Evolutionary conservation across 2,329 filamentous ascomycete species (phyloP).

Genomic region (Botrytis hyacinthi): DNA sequence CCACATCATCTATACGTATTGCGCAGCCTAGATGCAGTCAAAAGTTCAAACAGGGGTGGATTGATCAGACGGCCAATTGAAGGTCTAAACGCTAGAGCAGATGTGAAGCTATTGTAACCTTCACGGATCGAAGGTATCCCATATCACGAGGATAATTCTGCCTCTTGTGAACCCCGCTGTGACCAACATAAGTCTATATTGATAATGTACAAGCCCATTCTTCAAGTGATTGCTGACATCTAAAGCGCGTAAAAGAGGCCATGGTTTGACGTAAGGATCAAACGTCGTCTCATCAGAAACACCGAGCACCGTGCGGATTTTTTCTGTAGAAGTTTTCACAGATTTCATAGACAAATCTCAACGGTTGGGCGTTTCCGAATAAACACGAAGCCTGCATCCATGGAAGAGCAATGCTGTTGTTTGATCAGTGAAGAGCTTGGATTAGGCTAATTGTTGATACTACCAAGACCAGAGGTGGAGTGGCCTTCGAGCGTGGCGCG

Average conservation of each 20-base stretch:
- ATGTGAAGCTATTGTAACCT: background rate
- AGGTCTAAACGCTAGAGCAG: background rate
- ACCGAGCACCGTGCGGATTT: background rate
- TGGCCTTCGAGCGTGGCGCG: background rate
- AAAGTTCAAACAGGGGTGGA: background rate
- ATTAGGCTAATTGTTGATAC: background rate
- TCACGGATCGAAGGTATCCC: background rate
- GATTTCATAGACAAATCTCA: background rate
- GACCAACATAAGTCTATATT: background rate
- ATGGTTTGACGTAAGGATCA: background rate
- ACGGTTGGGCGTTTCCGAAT: background rate
- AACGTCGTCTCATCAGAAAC: background rate
- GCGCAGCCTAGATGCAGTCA: background rate
- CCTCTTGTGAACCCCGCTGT: background rate
- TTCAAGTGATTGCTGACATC: background rate
- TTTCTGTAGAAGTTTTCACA: background rate
- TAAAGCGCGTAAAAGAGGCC: background rate
- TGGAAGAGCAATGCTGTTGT: background rate
- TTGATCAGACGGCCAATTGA: background rate
- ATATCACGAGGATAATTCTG: background rate
- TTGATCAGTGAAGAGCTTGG: background rate
- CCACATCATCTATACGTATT: background rate
- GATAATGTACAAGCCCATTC: background rate
- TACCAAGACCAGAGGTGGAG: background rate
- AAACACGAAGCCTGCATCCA: too few relatives aligned